phyloP scores from a whole-genome alignment of 2,329 filamentous ascomycete genomes.

The Bipolaris bicolor region DNA sequence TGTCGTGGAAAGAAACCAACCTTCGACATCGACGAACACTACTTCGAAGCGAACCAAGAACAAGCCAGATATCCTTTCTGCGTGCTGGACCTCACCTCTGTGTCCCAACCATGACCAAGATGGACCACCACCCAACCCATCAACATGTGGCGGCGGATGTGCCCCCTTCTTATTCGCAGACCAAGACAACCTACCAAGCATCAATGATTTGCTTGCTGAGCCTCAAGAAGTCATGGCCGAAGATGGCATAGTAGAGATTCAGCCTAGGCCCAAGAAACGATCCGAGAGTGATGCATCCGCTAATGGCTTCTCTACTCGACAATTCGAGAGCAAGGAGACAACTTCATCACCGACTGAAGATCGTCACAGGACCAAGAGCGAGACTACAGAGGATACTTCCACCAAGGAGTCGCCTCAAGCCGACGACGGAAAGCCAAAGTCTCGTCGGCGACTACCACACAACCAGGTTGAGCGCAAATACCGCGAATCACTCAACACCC shows the following conservation, averaged over 20 bases:
- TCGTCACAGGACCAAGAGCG: constrained; percentile 38
- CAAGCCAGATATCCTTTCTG: constrained; percentile 47
- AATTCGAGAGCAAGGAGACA: constrained; percentile 30
- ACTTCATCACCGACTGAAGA: constrained; percentile 25
- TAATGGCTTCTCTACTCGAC: constrained; percentile 40
- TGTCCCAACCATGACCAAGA: constrained; percentile 50
- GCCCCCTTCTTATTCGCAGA: constrained; percentile 50
- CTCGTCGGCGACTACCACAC: constrained; percentile 48
- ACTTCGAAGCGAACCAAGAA: constrained; percentile 43
- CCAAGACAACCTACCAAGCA: constrained; percentile 41
- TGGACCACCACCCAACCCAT: constrained; percentile 48
- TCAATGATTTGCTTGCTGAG: constrained; percentile 35
- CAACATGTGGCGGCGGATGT: constrained; percentile 50
- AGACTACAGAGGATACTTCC: constrained; percentile 38
- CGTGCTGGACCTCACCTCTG: constrained; percentile 52
- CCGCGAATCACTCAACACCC: constrained; percentile 55
- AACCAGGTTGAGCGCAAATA: constrained; percentile 57
- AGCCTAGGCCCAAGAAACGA: constrained; percentile 44
- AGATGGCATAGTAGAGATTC: constrained; percentile 48
- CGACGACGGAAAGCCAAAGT: constrained; percentile 41
- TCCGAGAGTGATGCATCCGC: constrained; percentile 43
- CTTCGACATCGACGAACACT: constrained; percentile 22
- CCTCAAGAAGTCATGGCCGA: constrained; percentile 42
- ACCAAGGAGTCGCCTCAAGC: constrained; percentile 32
- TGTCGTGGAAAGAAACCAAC: constrained; percentile 25